A percentile compares a stretch with the other conserved stretches of the same genome.
Evolutionary conservation across 1,284 basidiomycete genomes (phyloP).

Genomic region (Trichosporon sp.): DNA sequence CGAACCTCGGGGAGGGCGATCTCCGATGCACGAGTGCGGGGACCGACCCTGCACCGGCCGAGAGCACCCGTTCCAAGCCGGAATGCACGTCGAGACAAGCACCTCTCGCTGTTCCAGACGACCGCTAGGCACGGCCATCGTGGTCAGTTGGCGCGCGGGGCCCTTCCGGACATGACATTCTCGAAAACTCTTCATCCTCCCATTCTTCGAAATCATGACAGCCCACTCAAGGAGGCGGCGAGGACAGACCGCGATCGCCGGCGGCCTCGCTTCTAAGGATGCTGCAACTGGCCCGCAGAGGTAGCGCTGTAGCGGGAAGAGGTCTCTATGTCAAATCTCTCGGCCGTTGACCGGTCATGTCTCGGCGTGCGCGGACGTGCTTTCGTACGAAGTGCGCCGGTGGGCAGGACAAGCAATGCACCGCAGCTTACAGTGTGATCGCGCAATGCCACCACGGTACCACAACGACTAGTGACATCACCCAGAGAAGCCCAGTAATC

Average conservation of each 20-base stretch:
- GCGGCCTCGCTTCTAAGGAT: not conserved
- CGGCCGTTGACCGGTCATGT: not conserved
- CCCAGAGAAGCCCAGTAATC: not conserved
- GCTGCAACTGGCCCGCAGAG: no score
- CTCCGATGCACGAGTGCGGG: not conserved
- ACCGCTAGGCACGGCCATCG: not conserved
- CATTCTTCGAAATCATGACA: no score
- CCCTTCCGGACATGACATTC: not conserved
- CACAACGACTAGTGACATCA: not conserved
- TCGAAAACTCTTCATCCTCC: not conserved
- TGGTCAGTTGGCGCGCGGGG: no score
- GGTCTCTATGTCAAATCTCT: no score
- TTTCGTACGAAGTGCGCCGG: no score
- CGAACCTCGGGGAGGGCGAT: not conserved
- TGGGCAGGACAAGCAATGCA: no score
- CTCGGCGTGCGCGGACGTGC: no score
- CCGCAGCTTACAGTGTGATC: not conserved
- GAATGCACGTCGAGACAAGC: no score
- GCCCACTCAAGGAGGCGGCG: not conserved
- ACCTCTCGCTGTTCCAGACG: no score
- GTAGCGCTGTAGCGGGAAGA: no score
- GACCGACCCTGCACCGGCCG: not conserved
- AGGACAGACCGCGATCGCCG: not conserved
- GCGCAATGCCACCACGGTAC: not conserved
- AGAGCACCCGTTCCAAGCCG: not conserved